Base-by-base conservation (phyloP, 345 rosid species). In the Gynandropsis gynandra region DNA sequence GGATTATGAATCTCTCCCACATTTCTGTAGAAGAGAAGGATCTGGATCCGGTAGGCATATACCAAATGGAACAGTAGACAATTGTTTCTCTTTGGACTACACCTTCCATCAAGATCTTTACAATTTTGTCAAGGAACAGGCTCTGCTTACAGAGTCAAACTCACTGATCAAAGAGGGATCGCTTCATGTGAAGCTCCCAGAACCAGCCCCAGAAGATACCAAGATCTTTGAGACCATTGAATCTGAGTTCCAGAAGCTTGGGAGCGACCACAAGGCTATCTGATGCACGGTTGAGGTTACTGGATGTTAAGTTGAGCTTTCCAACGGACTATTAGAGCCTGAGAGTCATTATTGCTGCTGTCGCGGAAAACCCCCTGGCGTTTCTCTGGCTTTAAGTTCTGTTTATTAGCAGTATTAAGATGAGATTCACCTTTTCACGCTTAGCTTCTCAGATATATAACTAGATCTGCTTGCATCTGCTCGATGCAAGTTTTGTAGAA, bases 1-100 rank as follows among this genome's bases (percentile, higher is more conserved):
- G 89, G 95, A 85, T 66, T 74, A 73, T 56, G 74, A 77, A 39
- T 81, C 99, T 36, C 89, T 93, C 46, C 99, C 99, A 42, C 97
- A 85, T 75, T 93, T 93, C 68, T 87, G 95, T 68, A 74, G 66
- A 69, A 76, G 72, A 62, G 84, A 84, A 72, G 76, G 84, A 15
- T 79, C 93, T 11, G 84, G 89, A 57, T 83, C 99, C 48, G 76
- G 95, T 15, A 68, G 72, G 39, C 65, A 57, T 46, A 44, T 61
- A 58, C 58, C 72, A 15, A 65, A 68, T 16, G 75, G 75, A 58
- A 65, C 74, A 10, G 60, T n/a, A 0, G 83, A 80, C 42, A 79
- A 76, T 44, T 88, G 97, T 63, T 93, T 83, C 85, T 81, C 95
- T 27, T 61, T 80, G 54, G 95, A 85, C 54, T 86, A 88, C 52